A percentile compares a stretch with the other conserved stretches of the same genome.
These are phyloP conservation scores for Fusarium heterosporum DNA, from an alignment of 2,329 filamentous ascomycete genomes.

Conservation along the genomic window DNA sequence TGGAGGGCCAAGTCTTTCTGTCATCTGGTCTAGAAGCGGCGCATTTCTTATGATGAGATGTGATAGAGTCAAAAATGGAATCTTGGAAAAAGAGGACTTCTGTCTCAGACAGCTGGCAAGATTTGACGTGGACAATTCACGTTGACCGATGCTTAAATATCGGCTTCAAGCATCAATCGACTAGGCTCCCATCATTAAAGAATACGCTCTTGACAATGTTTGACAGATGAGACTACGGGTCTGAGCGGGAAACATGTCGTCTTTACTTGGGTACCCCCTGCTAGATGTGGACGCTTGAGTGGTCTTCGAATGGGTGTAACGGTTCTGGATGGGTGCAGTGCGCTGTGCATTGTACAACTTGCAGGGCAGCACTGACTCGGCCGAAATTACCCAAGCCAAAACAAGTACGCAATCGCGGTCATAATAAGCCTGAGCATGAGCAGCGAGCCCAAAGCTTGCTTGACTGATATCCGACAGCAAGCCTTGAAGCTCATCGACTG, in stretches of 20 bases:
- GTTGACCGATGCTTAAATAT: constrained; percentile 9
- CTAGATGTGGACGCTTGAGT: constrained; percentile 27
- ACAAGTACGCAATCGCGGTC: constrained; percentile 32
- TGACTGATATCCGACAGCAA: constrained; percentile 23
- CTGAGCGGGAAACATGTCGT: constrained; percentile 20
- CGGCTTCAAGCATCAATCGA: constrained; percentile 7
- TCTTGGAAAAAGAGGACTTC: constrained; percentile 3
- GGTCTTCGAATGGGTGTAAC: constrained; percentile 31
- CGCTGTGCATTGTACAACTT: constrained; percentile 38
- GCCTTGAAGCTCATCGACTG: constrained; percentile 29
- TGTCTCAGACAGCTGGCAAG: constrained; percentile 1
- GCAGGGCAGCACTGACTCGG: constrained; percentile 31
- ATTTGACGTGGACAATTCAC: constrained; percentile 1
- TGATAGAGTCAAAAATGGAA: constrained; percentile 28
- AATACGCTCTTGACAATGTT: constrained; percentile 13
- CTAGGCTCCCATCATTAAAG: constrained; percentile 18
- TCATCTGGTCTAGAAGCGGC: too few relatives aligned
- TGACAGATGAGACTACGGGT: constrained; percentile 24
- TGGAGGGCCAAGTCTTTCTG: not conserved
- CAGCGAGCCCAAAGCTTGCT: constrained; percentile 27
- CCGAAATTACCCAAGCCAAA: constrained; percentile 37
- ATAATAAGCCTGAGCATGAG: constrained; percentile 8
- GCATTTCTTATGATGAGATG: constrained; percentile 18
- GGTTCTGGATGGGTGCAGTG: constrained; percentile 29
- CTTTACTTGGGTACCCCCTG: constrained; percentile 36